Conservation (phyloP, 2,329 filamentous ascomycete genomes). For the Fusarium sp. region DNA sequence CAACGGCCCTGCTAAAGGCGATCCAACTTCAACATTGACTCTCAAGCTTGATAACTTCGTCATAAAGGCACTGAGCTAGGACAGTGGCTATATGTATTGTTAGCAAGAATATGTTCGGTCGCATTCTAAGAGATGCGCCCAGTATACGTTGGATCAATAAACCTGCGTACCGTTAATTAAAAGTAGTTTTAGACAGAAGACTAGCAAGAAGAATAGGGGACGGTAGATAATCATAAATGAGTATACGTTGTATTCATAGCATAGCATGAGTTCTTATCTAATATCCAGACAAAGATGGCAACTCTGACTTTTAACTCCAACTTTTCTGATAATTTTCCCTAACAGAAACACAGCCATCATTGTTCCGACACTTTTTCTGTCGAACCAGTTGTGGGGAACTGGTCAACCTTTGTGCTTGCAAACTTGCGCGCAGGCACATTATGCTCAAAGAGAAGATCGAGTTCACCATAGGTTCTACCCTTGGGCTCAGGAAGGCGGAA, state of each 20-base stretch:
- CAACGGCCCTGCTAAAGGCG: not conserved
- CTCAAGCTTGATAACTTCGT: conserved; percentile 4
- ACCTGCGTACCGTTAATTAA: no score
- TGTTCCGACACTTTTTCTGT: not conserved
- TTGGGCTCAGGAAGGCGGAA: not conserved
- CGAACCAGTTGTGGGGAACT: not conserved
- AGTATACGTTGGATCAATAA: no score
- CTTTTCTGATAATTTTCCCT: no score
- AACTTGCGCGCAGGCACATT: conserved; percentile 59
- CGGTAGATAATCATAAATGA: no score
- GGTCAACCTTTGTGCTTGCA: conserved; percentile 47
- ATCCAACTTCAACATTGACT: not conserved
- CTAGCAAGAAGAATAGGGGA: no score
- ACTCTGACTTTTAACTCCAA: no score
- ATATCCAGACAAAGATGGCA: no score
- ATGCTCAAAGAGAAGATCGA: conserved; percentile 53
- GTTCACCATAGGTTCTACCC: not conserved
- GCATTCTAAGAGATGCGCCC: no score
- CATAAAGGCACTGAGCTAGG: not conserved
- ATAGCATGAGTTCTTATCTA: no score
- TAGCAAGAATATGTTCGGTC: no score
- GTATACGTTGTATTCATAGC: no score
- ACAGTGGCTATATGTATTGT: not conserved
- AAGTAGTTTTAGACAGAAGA: no score
- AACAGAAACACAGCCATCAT: not conserved